Percentiles rank a stretch among this genome's conserved stretches.
Conservation (phyloP, 495 filamentous ascomycete species). For the Podospora tetraspora region DNA sequence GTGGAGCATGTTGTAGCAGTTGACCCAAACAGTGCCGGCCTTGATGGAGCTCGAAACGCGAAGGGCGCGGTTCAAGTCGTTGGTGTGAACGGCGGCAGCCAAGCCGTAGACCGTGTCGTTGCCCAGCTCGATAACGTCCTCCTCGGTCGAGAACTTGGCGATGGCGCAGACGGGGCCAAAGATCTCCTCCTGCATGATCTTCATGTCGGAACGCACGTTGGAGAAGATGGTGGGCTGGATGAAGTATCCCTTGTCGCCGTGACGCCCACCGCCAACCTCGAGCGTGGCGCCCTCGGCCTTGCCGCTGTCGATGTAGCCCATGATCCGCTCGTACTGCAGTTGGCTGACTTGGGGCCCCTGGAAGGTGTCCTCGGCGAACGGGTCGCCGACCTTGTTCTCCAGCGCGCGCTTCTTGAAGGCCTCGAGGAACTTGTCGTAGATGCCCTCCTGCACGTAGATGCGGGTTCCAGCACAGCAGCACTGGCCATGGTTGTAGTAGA, state of each 20-base stretch:
- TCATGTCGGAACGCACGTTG: constrained; percentile 84
- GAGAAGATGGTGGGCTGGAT: constrained; percentile 97
- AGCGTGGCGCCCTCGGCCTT: constrained; percentile 83
- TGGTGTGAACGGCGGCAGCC: constrained; percentile 89
- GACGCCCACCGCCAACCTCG: constrained; percentile 79
- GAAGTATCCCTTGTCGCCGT: constrained; percentile 89
- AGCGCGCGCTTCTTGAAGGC: constrained; percentile 81
- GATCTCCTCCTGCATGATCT: constrained; percentile 98
- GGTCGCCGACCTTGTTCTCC: constrained; percentile 86
- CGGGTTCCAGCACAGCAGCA: constrained; percentile 96
- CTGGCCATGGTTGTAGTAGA: constrained; percentile 99
- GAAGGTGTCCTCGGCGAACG: constrained; percentile 83
- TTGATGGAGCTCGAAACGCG: constrained; percentile 73
- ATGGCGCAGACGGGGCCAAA: constrained; percentile 93
- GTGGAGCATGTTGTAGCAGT: constrained; percentile 65
- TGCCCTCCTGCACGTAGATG: constrained; percentile 90
- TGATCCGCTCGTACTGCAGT: constrained; percentile 94
- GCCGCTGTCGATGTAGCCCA: constrained; percentile 92
- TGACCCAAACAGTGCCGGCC: constrained; percentile 87
- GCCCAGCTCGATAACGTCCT: constrained; percentile 72
- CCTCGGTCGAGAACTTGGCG: constrained; percentile 88
- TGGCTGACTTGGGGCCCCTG: constrained; percentile 95
- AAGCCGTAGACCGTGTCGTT: constrained; percentile 85
- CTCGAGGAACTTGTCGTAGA: constrained; percentile 91
- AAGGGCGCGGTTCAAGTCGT: constrained; percentile 87